Conservation (phyloP, 129 eudicot genomes). For the Flaveria trinervia region DNA sequence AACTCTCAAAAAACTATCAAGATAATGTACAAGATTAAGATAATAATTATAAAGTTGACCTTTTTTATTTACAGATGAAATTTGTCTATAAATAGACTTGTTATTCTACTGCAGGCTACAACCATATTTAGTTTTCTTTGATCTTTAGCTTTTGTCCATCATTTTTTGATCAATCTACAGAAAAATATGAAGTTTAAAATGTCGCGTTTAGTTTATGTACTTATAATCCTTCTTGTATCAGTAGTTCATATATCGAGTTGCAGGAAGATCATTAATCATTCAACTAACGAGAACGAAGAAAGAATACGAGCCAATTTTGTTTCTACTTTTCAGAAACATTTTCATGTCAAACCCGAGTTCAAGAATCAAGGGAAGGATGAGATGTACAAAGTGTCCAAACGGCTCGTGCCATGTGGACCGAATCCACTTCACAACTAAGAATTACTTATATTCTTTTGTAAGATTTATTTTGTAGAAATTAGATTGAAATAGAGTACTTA, state of each 20-base stretch:
- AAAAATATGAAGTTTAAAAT: constrained; percentile 35
- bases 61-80: constrained; percentile 19
- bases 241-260: constrained; percentile 43
- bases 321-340: constrained; percentile 43
- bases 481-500: constrained; percentile 20
- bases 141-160: constrained; percentile 10
- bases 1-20: constrained; percentile 11
- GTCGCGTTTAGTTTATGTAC: constrained; percentile 32
- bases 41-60: constrained; percentile 29
- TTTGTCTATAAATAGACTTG: constrained; percentile 36
- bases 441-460: not conserved
- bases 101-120: constrained; percentile 1
- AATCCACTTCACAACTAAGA: constrained; percentile 70
- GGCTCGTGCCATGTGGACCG: constrained; percentile 69
- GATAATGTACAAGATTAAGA: constrained; percentile 14
- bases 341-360: constrained; percentile 41
- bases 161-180: constrained; percentile 23
- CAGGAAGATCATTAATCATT: constrained; percentile 37
- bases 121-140: too few relatives aligned
- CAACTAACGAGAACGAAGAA: constrained; percentile 29
- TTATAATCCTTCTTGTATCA: constrained; percentile 35
- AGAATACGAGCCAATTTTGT: constrained; percentile 49
- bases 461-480: not conserved
- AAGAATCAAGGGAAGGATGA: constrained; percentile 23
- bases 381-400: constrained; percentile 45